Percentiles rank a stretch among this genome's conserved stretches.
phyloP scores from a whole-genome alignment of 2,329 filamentous ascomycete species.

The Bimuria novae-zelandiae region DNA sequence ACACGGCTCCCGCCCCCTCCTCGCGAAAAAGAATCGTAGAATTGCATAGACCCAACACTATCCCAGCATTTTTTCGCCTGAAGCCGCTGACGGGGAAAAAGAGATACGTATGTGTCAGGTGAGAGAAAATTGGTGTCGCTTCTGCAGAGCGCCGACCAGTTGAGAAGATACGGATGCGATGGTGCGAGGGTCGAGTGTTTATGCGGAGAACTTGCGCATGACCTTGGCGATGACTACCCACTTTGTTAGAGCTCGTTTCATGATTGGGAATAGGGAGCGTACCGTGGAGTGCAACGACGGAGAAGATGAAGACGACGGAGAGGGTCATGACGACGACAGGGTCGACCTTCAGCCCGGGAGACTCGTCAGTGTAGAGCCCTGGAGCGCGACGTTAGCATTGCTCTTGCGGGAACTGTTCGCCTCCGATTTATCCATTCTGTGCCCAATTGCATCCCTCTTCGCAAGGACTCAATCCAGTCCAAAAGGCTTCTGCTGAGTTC shows the following conservation, averaged over 20 bases:
- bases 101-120: background rate
- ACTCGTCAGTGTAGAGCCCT: slow-evolving; percentile 98
- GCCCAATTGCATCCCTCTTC: background rate
- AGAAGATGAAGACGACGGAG: slow-evolving; percentile 98
- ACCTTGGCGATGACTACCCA: slow-evolving; percentile 87
- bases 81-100: background rate
- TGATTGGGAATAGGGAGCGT: slow-evolving; percentile 49
- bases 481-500: no score
- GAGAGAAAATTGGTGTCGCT: slow-evolving; percentile 18
- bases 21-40: slow-evolving; percentile 17
- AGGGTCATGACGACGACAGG: slow-evolving; percentile 96
- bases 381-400: slow-evolving; percentile 20
- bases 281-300: slow-evolving; percentile 97
- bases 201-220: slow-evolving; percentile 79
- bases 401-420: background rate
- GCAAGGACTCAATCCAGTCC: no score
- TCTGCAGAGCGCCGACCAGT: slow-evolving; percentile 25
- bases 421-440: background rate
- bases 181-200: slow-evolving; percentile 21
- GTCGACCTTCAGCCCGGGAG: slow-evolving; percentile 94
- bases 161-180: slow-evolving; percentile 11
- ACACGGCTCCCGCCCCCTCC: slow-evolving; percentile 9
- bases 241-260: slow-evolving; percentile 18
- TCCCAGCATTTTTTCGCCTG: slow-evolving; percentile 3
- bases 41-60: slow-evolving; percentile 14